Base-by-base conservation (phyloP, 257 asterid genomes). In the Jacaranda copaia region DNA sequence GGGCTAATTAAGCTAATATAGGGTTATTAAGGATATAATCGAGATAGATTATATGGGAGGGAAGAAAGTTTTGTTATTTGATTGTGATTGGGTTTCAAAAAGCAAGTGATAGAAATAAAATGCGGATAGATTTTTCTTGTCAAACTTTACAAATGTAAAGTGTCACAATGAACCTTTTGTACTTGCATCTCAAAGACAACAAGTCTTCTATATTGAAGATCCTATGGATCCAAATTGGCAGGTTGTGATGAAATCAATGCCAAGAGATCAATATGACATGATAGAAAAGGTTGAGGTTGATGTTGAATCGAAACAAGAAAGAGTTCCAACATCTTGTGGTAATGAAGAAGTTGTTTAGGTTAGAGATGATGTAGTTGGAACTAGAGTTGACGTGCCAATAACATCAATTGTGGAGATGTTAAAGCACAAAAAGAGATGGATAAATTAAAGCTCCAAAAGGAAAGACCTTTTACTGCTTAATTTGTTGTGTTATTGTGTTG, bases 181-280 rank as follows among this genome's bases (percentile, higher is more conserved):
- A 2, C n/a, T 60, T 25, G 10, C 67, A 38, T 39, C 69, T 15
- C 51, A 38, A 8, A 51, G 32, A 6, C 18, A n/a, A 19, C 38
- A 65, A 65, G 55, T 65, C 5, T n/a, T 66, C 11, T 66, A 66
- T 64, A 51, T 39, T 11, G 72, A 66, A 66, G 39, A 66, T 66
- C 56, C 56, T 15, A 5, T 49, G 15, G 14, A 49, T 3, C 14
- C 5, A 13, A 49, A 49, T 49, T 49, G 55, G 55, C 55, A 49
- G 8, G 55, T 49, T 49, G 55, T 49, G 15, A 2, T 49, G 0
- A 49, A 49, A 11, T 49, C 55, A 49, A 11, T 49, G 55, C 5
- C 55, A 7, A 49, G 55, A 49, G 55, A 49, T 11, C 55, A 49
- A 49, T 49, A 49, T 49, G 55, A 49, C 55, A 49, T 49, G 55